Percentiles rank a stretch among this genome's conserved stretches.
These are phyloP conservation scores for Candida morakotiae DNA, from an alignment of 805 yeast genomes.

Conservation along the genomic window DNA sequence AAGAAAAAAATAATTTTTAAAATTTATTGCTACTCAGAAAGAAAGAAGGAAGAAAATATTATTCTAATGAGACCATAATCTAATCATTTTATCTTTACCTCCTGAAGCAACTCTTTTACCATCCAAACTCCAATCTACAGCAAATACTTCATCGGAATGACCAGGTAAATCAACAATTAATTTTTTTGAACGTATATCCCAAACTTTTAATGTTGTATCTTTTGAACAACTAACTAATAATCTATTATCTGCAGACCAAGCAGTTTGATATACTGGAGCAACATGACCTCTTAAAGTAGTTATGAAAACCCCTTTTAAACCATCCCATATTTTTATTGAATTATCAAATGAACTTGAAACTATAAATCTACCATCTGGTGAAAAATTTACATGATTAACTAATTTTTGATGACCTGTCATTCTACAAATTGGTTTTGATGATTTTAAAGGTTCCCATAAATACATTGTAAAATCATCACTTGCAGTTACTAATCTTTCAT, in stretches of 20 bases:
- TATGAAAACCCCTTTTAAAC: conserved; percentile 82
- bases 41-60: no score
- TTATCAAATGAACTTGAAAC: conserved; percentile 95
- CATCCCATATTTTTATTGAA: conserved; percentile 95
- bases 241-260: conserved; percentile 96
- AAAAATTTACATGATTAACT: conserved; percentile 91
- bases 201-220: conserved; percentile 92
- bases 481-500: conserved; percentile 88
- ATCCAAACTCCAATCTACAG: conserved; percentile 97
- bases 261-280: conserved; percentile 94
- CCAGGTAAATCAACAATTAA: conserved; percentile 90
- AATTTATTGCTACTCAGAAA: no score
- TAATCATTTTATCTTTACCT: conserved; percentile 91
- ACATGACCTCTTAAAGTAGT: conserved; percentile 95
- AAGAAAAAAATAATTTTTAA: no score
- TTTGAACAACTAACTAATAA: conserved; percentile 89
- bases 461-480: conserved; percentile 98
- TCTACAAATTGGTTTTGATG: conserved; percentile 80
- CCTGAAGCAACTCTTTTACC: conserved; percentile 95
- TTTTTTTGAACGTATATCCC: conserved; percentile 89
- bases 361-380: conserved; percentile 89
- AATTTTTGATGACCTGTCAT: conserved; percentile 98
- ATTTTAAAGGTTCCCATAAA: conserved; percentile 86
- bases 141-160: conserved; percentile 91
- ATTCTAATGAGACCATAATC: conserved; percentile 80